Conservation (phyloP, 306 rosid genomes). For the Carpinus fangiana region DNA sequence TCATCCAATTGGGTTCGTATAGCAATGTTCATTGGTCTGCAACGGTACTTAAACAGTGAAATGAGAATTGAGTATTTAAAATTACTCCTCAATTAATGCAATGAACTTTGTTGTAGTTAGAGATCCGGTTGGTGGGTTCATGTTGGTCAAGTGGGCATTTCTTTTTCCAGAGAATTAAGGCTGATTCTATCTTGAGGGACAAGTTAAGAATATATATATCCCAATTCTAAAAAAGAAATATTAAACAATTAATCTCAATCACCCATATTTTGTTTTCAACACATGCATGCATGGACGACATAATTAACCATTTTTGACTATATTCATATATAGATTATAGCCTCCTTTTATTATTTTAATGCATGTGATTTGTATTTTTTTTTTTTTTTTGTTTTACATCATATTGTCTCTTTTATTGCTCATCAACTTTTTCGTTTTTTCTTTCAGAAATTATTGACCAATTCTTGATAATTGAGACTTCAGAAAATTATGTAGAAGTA, state of each 20-base stretch:
- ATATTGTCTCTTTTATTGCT: background rate
- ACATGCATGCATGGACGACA: background rate
- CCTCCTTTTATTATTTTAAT: too few relatives aligned
- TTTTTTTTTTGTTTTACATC: too few relatives aligned
- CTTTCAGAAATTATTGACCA: background rate
- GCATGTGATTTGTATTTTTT: too few relatives aligned
- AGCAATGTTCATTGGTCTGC: too few relatives aligned
- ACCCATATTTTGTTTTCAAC: background rate
- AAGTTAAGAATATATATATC: background rate
- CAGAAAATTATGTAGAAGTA: background rate
- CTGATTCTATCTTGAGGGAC: background rate
- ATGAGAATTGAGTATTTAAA: too few relatives aligned
- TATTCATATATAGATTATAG: background rate
- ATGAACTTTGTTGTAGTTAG: slow-evolving; percentile 16
- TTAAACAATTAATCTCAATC: background rate
- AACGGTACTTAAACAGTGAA: too few relatives aligned
- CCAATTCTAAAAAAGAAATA: background rate
- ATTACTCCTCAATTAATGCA: background rate
- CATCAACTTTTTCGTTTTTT: background rate
- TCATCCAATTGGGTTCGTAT: too few relatives aligned
- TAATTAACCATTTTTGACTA: background rate
- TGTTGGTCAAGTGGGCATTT: slow-evolving; percentile 32
- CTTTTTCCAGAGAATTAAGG: background rate
- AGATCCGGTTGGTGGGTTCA: slow-evolving; percentile 39
- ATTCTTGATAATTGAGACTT: background rate